Percentiles rank a stretch among this genome's conserved stretches.
Conservation (phyloP, 108 stramenopile species). For the Nannochloropsis gaditana region DNA sequence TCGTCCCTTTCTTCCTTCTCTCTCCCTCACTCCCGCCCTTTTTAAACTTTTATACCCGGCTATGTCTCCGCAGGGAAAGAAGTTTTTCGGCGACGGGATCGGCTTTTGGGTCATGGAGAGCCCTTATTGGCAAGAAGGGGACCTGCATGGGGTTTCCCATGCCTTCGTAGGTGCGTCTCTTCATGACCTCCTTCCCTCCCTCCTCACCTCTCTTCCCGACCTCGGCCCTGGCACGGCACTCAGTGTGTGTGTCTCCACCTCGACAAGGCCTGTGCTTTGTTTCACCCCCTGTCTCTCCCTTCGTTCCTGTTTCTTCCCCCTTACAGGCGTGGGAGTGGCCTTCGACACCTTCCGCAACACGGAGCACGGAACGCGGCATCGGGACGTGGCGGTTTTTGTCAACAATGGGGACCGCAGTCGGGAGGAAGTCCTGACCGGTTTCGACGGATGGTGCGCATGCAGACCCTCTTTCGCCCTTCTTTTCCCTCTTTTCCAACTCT, state of each 20-base stretch:
- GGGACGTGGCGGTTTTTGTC: conserved; percentile 50
- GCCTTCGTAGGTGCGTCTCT: not conserved
- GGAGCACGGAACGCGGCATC: conserved; percentile 40
- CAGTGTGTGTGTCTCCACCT: no score
- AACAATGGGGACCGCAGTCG: conserved; percentile 38
- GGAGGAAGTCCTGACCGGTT: not conserved
- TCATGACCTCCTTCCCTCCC: not conserved
- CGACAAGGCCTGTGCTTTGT: no score
- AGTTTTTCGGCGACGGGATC: conserved; percentile 56
- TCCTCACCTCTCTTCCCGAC: not conserved
- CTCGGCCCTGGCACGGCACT: no score
- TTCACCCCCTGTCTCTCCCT: not conserved
- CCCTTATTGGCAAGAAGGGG: conserved; percentile 24
- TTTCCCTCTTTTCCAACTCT: not conserved
- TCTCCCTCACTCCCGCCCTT: not conserved
- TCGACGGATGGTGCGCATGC: conserved; percentile 23
- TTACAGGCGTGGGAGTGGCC: conserved; percentile 48
- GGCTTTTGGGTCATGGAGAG: conserved; percentile 50
- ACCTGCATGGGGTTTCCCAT: conserved; percentile 40
- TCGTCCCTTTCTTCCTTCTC: not conserved
- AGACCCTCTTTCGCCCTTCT: not conserved
- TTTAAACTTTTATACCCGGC: not conserved
- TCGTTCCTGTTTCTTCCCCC: not conserved
- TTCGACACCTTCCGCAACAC: conserved; percentile 58
- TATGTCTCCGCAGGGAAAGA: not conserved